Evolutionary conservation across 2,329 filamentous ascomycete genomes (phyloP).

Genomic region (Ophiostoma angusticollis): DNA sequence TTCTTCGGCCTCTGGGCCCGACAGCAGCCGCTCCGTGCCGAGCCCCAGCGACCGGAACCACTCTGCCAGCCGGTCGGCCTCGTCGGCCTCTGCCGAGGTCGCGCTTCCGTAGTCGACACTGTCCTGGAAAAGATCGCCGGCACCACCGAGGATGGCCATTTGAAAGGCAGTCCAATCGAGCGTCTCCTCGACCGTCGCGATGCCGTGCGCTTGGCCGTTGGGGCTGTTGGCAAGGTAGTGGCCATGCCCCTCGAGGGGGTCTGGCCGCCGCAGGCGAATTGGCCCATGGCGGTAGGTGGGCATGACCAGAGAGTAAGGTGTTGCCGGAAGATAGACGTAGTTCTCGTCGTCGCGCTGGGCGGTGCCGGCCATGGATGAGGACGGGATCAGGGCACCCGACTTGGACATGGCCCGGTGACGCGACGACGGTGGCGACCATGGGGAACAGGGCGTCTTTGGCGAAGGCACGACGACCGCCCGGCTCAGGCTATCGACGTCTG

Average conservation of each 20-base stretch:
- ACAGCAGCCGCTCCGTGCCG: constrained; percentile 28
- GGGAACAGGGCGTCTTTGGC: neutral
- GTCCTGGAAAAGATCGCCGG: constrained; percentile 37
- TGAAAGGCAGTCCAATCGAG: constrained; percentile 54
- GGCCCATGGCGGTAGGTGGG: constrained; percentile 41
- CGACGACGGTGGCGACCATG: neutral
- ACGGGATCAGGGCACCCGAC: too few species aligned
- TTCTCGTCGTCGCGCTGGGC: constrained; percentile 11
- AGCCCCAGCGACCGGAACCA: constrained; percentile 43
- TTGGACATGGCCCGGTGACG: too few species aligned
- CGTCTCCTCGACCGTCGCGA: constrained; percentile 30
- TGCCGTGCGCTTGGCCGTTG: constrained; percentile 2
- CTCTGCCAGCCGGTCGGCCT: constrained; percentile 32
- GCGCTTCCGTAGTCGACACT: constrained; percentile 27
- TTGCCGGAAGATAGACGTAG: constrained; percentile 35
- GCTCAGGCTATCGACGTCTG: constrained; percentile 7
- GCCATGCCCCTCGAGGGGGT: constrained; percentile 17
- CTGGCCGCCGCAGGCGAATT: constrained; percentile 37
- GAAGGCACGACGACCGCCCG: neutral
- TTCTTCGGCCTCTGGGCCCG: constrained; percentile 7
- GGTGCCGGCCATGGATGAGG: constrained; percentile 1
- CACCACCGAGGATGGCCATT: constrained; percentile 48
- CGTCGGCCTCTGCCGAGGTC: constrained; percentile 28
- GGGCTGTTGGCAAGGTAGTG: neutral
- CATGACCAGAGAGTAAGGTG: constrained; percentile 34